Base-by-base conservation (phyloP, 2,329 filamentous ascomycete genomes). In the Aspergillus sp. region DNA sequence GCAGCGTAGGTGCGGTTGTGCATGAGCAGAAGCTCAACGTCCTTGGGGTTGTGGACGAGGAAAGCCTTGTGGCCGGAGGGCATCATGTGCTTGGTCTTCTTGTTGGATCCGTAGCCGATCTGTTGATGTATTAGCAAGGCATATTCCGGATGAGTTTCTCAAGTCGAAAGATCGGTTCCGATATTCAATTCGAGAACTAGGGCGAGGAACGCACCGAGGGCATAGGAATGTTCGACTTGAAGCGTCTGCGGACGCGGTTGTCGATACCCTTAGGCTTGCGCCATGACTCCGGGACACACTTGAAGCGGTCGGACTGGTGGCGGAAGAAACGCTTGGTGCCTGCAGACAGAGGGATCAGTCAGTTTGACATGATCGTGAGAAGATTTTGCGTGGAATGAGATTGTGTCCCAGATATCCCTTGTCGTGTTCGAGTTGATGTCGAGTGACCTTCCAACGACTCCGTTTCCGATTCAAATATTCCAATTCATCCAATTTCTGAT, bases 241-340 rank as follows among this genome's bases (percentile, higher is more conserved):
- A 99, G 74, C 95, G 92, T 87, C 95, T 89, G 81, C 95, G 91
- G 81, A 99, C 94, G 78, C 91, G 87, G 87, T 93, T 96, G 86
- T 99, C 95, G 84, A 99, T 99, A 92, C 95, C 95, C 92, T 99
- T 99, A 74, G 95, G 95, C 89, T 98, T 99, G 85, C 95, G 91
- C 95, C 95, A 99, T 87, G 88, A 90, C 73, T 91, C 81, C 79
- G 87, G 89, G 74, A 98, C 89, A 81, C 95, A 90, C 86, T 89
- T 97, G 87, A 96, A 99, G 81, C 90, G 90, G 84, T 98, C 95
- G 83, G 88, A 91, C 89, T 99, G 95, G 86, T 99, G 95, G 82
- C 95, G 91, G 84, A 88, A 89, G 91, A 98, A 99, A 85, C 86
- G 88, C 88, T 93, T 92, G 79, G 91, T 93, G 88, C 90, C 92